These are phyloP conservation scores for Lipomyces lipofer DNA, from an alignment of 805 yeast genomes.

Conservation along the genomic window DNA sequence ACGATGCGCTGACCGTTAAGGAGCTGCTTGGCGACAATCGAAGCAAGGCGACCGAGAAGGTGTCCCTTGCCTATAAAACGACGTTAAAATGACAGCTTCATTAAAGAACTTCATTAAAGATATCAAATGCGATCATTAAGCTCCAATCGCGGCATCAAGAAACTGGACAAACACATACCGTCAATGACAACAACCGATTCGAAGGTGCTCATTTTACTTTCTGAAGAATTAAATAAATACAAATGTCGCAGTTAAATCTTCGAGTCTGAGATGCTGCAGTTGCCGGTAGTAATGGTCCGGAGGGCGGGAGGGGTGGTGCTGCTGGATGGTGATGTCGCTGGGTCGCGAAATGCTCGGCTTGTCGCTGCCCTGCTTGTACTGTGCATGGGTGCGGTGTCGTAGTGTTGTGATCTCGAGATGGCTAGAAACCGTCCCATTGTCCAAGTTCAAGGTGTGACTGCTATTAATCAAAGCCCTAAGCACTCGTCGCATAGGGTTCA, in stretches of 20 bases:
- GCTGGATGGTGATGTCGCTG: background rate
- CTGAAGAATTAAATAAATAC: background rate
- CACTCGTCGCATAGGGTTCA: too few relatives aligned
- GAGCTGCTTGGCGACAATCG: conserved; percentile 97
- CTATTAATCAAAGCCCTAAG: too few relatives aligned
- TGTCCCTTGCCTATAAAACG: conserved; percentile 70
- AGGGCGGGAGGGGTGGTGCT: too few relatives aligned
- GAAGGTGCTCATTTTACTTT: conserved; percentile 24
- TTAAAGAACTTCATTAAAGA: background rate
- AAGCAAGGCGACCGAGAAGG: conserved; percentile 99
- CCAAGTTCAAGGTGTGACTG: too few relatives aligned
- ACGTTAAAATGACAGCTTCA: background rate
- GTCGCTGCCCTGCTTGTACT: background rate
- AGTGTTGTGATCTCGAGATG: too few relatives aligned
- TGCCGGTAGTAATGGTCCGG: too few relatives aligned
- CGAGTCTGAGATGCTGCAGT: too few relatives aligned
- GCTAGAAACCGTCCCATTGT: too few relatives aligned
- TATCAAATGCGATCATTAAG: background rate
- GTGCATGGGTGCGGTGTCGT: too few relatives aligned
- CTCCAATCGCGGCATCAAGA: background rate
- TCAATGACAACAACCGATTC: conserved; percentile 33
- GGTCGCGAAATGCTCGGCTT: background rate
- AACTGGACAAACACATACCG: conserved; percentile 24
- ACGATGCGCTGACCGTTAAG: conserved; percentile 98
- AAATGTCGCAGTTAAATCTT: background rate